Base-by-base conservation (phyloP, 2,329 filamentous ascomycete genomes). In the Sclerotiophoma versabilis region DNA sequence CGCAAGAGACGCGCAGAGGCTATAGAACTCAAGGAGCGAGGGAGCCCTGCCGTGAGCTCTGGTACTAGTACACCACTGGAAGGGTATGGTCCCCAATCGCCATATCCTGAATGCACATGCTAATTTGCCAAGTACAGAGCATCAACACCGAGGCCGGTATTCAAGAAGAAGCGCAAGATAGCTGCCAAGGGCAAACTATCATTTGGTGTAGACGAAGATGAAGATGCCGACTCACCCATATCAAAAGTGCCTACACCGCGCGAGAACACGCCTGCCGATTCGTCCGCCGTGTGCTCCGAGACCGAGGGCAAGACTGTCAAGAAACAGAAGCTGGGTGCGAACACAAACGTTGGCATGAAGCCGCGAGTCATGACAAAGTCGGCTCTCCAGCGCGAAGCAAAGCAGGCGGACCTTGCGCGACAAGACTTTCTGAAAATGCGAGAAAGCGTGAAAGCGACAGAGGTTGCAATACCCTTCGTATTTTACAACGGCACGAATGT, bases 401-500 rank as follows among this genome's bases (percentile, higher is more conserved):
- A 89, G 50, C 86, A 92, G 61, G 83, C 90, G 59, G 91, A 95
- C 65, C 77, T 84, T 12, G 78, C 93, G 43, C 84, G 90, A 9
- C 90, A 88, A 58, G 88, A 98, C 69, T 99, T 96, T 66, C 74
- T 96, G 38, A 80, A 80, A 9, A 84, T 93, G 54, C 95, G 97
- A 72, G 91, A 96, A 58, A 86, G 87, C 0, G 90, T 98, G 62
- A 96, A 96, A 77, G 86, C 86, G 17, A 93, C 92, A 8, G 93
- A 97, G 69, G 90, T 99, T 49, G 83, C 90, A 14, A 88, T 99
- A 26, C 95, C 95, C 0, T 99, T 98, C 74, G 91, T 98, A 3
- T 98, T 98, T 72, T 98, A 97, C 77, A 93, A 98, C 64, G 95
- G 95, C 14, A 91, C 91, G 19, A 93, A 96, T 72, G 89, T 90